These are phyloP conservation scores for Fragosphaeria purpurea DNA, from an alignment of 2,329 filamentous ascomycete species.

Conservation along the genomic window DNA sequence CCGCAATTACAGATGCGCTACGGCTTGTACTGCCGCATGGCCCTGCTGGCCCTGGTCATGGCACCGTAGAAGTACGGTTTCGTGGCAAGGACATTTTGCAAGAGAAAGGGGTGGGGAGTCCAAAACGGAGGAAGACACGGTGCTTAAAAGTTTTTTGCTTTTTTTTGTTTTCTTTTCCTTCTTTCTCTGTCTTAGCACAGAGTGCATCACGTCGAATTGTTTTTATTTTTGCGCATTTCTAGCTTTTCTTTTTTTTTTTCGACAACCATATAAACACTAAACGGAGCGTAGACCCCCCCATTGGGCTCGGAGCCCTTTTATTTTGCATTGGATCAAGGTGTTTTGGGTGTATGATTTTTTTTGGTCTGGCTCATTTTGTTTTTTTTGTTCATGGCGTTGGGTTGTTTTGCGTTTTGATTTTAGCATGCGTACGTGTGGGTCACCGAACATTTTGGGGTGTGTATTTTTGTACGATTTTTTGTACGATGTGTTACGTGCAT, in stretches of 20 bases:
- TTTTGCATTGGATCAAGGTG: too few relatives aligned
- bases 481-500: conserved; percentile 10
- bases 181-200: neutral
- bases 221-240: conserved; percentile 2
- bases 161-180: conserved; percentile 1
- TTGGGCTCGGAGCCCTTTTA: conserved; percentile 8
- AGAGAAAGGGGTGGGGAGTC: neutral
- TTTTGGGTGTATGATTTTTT: conserved; percentile 11
- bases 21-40: conserved; percentile 96
- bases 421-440: conserved; percentile 4
- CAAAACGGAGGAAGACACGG: too few relatives aligned
- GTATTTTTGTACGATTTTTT: conserved; percentile 8
- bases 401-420: conserved; percentile 5
- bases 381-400: conserved; percentile 8
- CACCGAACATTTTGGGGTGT: conserved; percentile 9
- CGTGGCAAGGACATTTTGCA: too few relatives aligned
- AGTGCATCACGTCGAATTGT: neutral
- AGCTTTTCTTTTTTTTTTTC: neutral
- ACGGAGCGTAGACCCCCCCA: conserved; percentile 11
- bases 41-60: conserved; percentile 88
- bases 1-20: conserved; percentile 68
- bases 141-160: conserved; percentile 3
- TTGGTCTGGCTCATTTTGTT: neutral
- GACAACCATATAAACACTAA: conserved; percentile 9
- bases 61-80: conserved; percentile 33